Evolutionary conservation across 129 eudicot species (phyloP), one percentile per base, ranked within the genome.

Genomic region (Calendula officinalis): DNA sequence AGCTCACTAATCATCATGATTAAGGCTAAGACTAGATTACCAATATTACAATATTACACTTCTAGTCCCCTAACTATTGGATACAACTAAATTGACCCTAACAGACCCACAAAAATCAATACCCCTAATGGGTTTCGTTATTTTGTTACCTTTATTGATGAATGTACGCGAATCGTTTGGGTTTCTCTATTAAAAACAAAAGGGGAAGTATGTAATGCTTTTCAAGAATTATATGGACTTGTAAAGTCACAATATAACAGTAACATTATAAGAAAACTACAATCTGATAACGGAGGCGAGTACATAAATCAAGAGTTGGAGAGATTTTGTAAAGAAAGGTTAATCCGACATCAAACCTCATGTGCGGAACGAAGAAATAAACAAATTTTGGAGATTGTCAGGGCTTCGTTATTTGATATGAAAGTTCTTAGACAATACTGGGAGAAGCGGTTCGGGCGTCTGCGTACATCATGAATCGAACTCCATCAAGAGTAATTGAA

Each of bases 81-180:
- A n/a, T n/a, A n/a, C n/a, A n/a, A n/a, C n/a, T n/a, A n/a, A n/a
- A n/a, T n/a, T n/a, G n/a, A n/a, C n/a, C n/a, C n/a, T n/a, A n/a
- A n/a, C n/a, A n/a, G n/a, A n/a, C n/a, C 61, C 30, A 11, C 61
- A 7, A 55, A 55, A 41, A 12, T 39, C n/a, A 52, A 43, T 9
- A 44, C 73, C 5, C 40, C 47, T 0, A 37, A 35, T 53, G 47
- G 47, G 0, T 49, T 61, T 54, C 64, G 32, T 55, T 68, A 56
- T 4, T 68, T 68, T 38, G 50, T 66, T 51, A 50, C 62, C 1
- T 51, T 51, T 66, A 66, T 66, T 50, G 72, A 66, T 6, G 73
- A 68, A 55, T 68, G 73, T 34, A 39, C 64, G 27, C 33, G 65
- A 12, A 53, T 68, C 64, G 42, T 37, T 44, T 64, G 69, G 54